Conservation (phyloP, 202 grass and related monocot species). For the Digitaria exilis region DNA sequence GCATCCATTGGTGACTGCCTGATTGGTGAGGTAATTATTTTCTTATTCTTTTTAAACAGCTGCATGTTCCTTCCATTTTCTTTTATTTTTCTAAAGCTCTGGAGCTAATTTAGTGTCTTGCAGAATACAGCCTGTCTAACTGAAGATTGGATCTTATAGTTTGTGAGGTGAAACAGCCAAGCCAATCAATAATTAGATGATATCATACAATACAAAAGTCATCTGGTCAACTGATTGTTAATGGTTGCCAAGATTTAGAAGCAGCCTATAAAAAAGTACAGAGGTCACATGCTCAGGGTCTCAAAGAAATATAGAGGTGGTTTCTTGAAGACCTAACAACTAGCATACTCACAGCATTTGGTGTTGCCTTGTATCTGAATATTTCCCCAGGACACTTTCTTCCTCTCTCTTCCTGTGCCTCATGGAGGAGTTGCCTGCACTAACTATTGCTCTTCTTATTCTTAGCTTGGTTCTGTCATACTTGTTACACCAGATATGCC, state of each 20-base stretch:
- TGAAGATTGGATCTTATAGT: too few species aligned
- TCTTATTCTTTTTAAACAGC: background rate
- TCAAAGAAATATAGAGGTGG: conserved; percentile 34
- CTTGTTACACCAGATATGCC: conserved; percentile 42
- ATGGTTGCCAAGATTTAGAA: conserved; percentile 7
- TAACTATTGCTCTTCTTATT: conserved; percentile 27
- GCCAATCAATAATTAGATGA: background rate
- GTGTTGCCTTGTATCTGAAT: conserved; percentile 16
- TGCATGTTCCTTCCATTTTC: background rate
- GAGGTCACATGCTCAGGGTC: conserved; percentile 26
- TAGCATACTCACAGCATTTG: background rate
- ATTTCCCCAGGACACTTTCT: background rate
- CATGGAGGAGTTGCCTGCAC: conserved; percentile 35
- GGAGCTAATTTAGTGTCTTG: background rate
- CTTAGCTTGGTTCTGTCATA: conserved; percentile 38
- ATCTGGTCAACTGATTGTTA: conserved; percentile 20
- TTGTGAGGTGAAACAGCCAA: too few species aligned
- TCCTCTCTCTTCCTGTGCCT: background rate
- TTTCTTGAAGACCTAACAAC: background rate
- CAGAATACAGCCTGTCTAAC: background rate
- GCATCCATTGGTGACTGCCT: background rate
- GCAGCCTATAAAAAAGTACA: conserved; percentile 13
- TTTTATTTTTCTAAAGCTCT: background rate
- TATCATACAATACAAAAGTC: conserved; percentile 22
- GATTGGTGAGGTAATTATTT: background rate